phyloP scores from a whole-genome alignment of 106 monocot genomes.

The Alisma plantagoaquatica region DNA sequence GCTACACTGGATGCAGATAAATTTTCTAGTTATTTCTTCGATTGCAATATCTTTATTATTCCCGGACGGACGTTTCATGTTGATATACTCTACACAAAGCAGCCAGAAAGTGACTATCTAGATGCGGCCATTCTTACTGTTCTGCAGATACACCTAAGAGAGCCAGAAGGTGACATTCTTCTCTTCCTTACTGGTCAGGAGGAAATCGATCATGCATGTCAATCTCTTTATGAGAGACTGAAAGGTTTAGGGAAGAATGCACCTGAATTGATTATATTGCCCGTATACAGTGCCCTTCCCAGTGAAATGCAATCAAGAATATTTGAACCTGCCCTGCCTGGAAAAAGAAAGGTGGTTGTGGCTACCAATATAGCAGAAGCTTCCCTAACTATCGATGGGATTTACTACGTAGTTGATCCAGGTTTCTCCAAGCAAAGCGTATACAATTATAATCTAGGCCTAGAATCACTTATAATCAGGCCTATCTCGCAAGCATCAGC shows the following conservation, averaged over 20 bases:
- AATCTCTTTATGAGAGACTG: constrained; percentile 85
- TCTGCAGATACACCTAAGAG: constrained; percentile 79
- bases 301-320: constrained; percentile 94
- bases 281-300: constrained; percentile 86
- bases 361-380: constrained; percentile 93
- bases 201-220: constrained; percentile 90
- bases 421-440: no score
- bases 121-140: constrained; percentile 84
- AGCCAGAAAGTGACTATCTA: constrained; percentile 80
- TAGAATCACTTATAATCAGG: constrained; percentile 81
- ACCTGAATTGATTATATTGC: constrained; percentile 79
- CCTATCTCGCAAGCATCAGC: constrained; percentile 92
- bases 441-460: no score
- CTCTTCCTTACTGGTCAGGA: constrained; percentile 85
- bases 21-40: constrained; percentile 89
- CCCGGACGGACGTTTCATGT: constrained; percentile 87
- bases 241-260: constrained; percentile 87
- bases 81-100: constrained; percentile 79
- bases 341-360: constrained; percentile 88
- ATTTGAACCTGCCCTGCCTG: constrained; percentile 75
- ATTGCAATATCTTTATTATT: constrained; percentile 85
- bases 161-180: constrained; percentile 87
- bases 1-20: constrained; percentile 90
- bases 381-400: no score
- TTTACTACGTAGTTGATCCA: no score